Evolutionary conservation across 805 yeast species (phyloP), one percentile per base, ranked within the genome.

Genomic region (Zygotorulaspora sp.): DNA sequence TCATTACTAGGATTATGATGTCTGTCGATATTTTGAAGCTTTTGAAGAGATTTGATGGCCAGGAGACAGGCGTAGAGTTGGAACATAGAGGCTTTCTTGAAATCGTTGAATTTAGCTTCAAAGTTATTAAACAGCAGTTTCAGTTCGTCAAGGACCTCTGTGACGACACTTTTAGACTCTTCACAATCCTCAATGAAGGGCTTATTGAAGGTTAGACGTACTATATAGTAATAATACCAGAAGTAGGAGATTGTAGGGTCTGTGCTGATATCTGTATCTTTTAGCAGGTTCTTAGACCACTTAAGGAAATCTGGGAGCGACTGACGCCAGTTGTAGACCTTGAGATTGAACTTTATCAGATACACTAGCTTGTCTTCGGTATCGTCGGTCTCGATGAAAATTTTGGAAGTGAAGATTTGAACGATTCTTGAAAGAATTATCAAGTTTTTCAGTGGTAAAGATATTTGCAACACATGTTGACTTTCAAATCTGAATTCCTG

Each of bases 171-270:
- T 31, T 50, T 48, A 2, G 62, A 51, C 30, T 50, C 60, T 7
- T 43, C 50, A 24, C 55, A 50, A 21, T 62, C 65, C 24, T 74
- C 78, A 27, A 77, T 68, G 48, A 78, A 77, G 2, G 82, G 83
- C 28, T 79, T 63, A 49, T 78, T 78, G 36, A 78, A 66, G 40
- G 83, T 77, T n/a, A 78, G 60, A 12, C 73, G 56, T 2, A 76
- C 70, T 30, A 78, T 70, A 50, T 78, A 78, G 53, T 78, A 78
- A 48, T 74, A 75, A 48, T 74, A 76, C 50, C 76, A 63, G 31
- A 77, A 71, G 32, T 73, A 66, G 29, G 76, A 66, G 14, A 68
- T 61, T 0, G 78, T 75, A 0, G 82, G 81, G 46, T 76, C 77
- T 6, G 65, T 58, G 10, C 63, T 52, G 30, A 68, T 68, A 9